These are phyloP conservation scores for Immersiporthe knoxdaviesiana DNA, from an alignment of 2,329 filamentous ascomycete species.

Conservation along the genomic window DNA sequence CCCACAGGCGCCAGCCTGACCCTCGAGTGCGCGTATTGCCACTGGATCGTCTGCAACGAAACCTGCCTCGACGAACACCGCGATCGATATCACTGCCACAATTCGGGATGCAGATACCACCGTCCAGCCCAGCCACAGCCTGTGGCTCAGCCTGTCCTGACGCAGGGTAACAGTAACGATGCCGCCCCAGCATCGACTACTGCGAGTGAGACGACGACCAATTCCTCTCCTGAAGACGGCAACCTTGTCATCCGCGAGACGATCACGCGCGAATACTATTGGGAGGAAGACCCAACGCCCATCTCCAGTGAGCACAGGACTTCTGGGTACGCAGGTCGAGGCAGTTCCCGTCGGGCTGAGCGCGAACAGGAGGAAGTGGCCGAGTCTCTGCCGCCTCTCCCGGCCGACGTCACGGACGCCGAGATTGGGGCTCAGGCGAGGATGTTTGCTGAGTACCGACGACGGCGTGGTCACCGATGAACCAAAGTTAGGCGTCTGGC, in stretches of 20 bases:
- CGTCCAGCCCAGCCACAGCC: neutral
- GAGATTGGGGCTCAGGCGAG: constrained; percentile 16
- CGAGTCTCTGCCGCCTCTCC: neutral
- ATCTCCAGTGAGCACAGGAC: neutral
- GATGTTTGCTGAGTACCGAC: neutral
- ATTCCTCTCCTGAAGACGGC: neutral
- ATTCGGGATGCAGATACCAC: constrained; percentile 9
- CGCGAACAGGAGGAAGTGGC: neutral
- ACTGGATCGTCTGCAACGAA: neutral
- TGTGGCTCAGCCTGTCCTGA: neutral
- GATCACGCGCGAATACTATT: neutral
- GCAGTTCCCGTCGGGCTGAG: neutral
- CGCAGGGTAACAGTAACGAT: neutral
- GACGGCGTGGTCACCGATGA: too few species aligned
- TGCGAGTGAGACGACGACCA: neutral
- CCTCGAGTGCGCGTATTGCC: constrained; percentile 6
- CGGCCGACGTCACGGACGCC: neutral
- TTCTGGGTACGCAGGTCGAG: neutral
- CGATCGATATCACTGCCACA: constrained; percentile 16
- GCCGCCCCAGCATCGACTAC: neutral
- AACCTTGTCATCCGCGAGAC: constrained; percentile 7
- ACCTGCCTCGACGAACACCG: constrained; percentile 5
- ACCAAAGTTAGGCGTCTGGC: neutral
- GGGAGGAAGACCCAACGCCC: neutral
- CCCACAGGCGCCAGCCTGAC: neutral